phyloP scores from a whole-genome alignment of 2,329 filamentous ascomycete genomes.

The Fusarium sp. region DNA sequence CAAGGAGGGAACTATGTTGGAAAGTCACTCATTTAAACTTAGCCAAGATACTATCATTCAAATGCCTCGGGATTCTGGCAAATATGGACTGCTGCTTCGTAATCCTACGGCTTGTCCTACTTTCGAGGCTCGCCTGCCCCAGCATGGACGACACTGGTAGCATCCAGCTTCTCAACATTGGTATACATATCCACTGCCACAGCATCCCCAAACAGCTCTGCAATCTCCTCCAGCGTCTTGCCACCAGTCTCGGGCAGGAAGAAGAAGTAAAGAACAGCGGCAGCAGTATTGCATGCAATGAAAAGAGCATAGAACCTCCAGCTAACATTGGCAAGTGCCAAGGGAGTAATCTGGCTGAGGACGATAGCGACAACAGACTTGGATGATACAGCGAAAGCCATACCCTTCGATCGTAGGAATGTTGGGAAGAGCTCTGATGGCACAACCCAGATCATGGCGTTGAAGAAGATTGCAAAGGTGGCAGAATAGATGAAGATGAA shows the following conservation, averaged over 20 bases:
- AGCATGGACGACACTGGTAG: not conserved
- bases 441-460: conserved; percentile 49
- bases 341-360: conserved; percentile 46
- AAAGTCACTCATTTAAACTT: not conserved
- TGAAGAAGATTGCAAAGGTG: conserved; percentile 51
- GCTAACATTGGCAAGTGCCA: conserved; percentile 29
- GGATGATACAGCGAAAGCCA: conserved; percentile 44
- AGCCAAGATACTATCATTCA: not conserved
- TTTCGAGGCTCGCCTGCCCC: not conserved
- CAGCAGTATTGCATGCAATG: too few species aligned
- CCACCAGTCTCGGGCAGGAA: too few species aligned
- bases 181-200: not conserved
- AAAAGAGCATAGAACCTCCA: not conserved
- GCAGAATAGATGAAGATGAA: conserved; percentile 51
- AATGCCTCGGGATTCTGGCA: not conserved
- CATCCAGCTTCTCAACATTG: not conserved
- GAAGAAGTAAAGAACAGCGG: too few species aligned
- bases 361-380: conserved; percentile 48
- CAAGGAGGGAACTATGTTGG: accelerated
- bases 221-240: too few species aligned
- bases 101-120: not conserved
- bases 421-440: conserved; percentile 47
- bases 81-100: accelerated
- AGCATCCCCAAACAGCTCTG: not conserved
- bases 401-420: conserved; percentile 34